Evolutionary conservation across 768 basidiomycete species (phyloP), one percentile per base, ranked within the genome.

Genomic region (Kwoniella sp.): DNA sequence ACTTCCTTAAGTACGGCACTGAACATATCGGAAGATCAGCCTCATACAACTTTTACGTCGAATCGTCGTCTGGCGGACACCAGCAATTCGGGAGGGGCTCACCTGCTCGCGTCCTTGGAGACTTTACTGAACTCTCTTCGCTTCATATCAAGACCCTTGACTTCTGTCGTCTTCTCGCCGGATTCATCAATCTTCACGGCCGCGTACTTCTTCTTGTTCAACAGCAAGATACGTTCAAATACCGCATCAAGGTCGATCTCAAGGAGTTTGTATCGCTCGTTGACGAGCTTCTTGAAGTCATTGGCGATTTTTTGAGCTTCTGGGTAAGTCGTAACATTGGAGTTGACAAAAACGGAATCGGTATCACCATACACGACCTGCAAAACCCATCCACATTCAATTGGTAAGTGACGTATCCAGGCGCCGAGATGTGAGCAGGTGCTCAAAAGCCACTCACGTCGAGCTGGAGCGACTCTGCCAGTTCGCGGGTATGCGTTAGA

Each of bases 131-230:
- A 99, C 78, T 99, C 96, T 83, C 96, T 84, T 49, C 96, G 87
- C 80, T 98, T 98, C 96, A 99, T 98, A 81, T 99, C 96, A 24
- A 99, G 82, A 80, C 96, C 96, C 74, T 99, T 99, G 79, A 99
- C 83, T 74, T 99, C 96, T 1, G 86, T 90, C 0, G 90, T 89
- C 33, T 70, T 71, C 60, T 85, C 84, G 0, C 85, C 84, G 26
- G 87, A 87, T 67, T 92, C 91, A 71, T 93, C 91, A 46, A 97
- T 87, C 81, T 96, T 97, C 78, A 97, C 83, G 0, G 96, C 96
- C 0, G 96, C 96, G 70, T 99, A 99, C 81, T 99, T 98, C 84
- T 99, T 99, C 85, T 99, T 99, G 76, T 98, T 95, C 58, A 99
- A 82, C 12, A 99, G 85, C 1, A 99, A 81, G 46, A 99, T 83